phyloP scores from a whole-genome alignment of 345 rosid species.

The Rhizophora apiculata region DNA sequence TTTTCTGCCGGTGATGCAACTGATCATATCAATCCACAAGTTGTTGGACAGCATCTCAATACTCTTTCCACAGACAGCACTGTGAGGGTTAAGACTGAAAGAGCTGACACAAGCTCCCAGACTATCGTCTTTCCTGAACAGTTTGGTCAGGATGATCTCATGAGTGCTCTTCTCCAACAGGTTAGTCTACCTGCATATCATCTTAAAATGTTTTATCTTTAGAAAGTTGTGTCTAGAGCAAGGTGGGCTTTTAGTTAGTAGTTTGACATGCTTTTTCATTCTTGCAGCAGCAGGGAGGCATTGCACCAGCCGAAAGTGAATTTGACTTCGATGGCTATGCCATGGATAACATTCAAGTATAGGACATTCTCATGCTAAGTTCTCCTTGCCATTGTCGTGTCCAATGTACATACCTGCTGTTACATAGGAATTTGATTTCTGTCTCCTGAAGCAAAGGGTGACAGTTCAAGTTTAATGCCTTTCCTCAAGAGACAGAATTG shows the following conservation, averaged over 20 bases:
- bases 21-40: constrained; percentile 28
- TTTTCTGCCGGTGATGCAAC: constrained; percentile 32
- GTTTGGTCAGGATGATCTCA: constrained; percentile 80
- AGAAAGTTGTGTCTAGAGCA: background rate
- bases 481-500: constrained; percentile 4
- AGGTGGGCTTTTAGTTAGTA: background rate
- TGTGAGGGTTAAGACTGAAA: constrained; percentile 66
- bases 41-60: constrained; percentile 37
- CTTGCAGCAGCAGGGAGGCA: constrained; percentile 60
- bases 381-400: constrained; percentile 14
- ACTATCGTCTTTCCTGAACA: constrained; percentile 50
- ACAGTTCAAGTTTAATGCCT: constrained; percentile 9
- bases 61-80: constrained; percentile 34
- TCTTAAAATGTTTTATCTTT: background rate
- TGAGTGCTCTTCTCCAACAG: constrained; percentile 80
- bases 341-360: constrained; percentile 65
- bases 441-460: constrained; percentile 22
- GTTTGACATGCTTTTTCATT: constrained; percentile 12
- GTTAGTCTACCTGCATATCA: constrained; percentile 30
- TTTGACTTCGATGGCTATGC: constrained; percentile 79
- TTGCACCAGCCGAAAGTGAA: constrained; percentile 54
- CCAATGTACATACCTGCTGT: constrained; percentile 40
- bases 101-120: constrained; percentile 40
- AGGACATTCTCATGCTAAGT: constrained; percentile 17
- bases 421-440: constrained; percentile 12